A percentile compares a stretch with the other conserved stretches of the same genome.
phyloP scores from a whole-genome alignment of 768 basidiomycete genomes.

The Boletus rex-veris region DNA sequence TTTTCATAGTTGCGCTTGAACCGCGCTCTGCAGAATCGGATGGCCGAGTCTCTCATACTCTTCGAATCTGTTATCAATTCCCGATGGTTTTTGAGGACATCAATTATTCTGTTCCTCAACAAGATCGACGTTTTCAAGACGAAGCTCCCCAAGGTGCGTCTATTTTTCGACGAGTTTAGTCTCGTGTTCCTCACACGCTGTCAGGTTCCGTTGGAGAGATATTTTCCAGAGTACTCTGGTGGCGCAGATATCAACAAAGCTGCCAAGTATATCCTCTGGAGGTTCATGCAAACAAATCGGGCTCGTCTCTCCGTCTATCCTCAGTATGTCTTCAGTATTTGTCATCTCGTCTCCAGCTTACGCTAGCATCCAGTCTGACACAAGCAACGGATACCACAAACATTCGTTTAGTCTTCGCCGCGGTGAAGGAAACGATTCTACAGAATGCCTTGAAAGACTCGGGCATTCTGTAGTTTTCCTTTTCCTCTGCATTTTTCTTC shows the following conservation, averaged over 20 bases:
- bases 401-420: constrained; percentile 77
- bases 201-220: constrained; percentile 69
- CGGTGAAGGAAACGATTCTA: constrained; percentile 90
- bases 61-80: constrained; percentile 81
- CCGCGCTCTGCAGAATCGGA: constrained; percentile 52
- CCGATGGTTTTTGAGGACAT: constrained; percentile 66
- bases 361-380: constrained; percentile 50
- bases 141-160: constrained; percentile 54
- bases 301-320: constrained; percentile 86
- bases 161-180: fast-evolving
- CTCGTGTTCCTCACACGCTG: background rate
- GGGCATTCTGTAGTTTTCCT: constrained; percentile 58
- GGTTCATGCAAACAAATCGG: constrained; percentile 89
- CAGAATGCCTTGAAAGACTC: constrained; percentile 85
- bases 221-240: constrained; percentile 87
- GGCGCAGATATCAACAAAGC: constrained; percentile 91
- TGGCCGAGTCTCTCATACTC: constrained; percentile 69
- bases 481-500: background rate
- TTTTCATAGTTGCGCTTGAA: background rate
- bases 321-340: constrained; percentile 53
- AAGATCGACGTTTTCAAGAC: constrained; percentile 77
- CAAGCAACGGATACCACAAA: constrained; percentile 89
- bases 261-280: constrained; percentile 91
- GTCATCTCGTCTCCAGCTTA: background rate
- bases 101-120: constrained; percentile 66